Evolutionary conservation across 1,284 basidiomycete genomes (phyloP).

Genomic region (Ganoderma multipileum): DNA sequence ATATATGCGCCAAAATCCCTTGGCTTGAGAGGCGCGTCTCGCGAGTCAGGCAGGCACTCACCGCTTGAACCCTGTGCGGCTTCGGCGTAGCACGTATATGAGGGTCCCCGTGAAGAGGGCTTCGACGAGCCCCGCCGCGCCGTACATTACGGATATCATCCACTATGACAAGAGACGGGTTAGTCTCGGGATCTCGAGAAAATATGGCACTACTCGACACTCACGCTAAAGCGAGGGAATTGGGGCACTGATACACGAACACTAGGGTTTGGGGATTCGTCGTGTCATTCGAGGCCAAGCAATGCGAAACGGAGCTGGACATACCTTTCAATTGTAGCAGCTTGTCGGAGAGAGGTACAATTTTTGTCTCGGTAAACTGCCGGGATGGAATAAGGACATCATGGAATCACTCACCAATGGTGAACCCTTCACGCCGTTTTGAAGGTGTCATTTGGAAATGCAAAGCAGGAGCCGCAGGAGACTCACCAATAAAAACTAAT

Average conservation of each 20-base stretch:
- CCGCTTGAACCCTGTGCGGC: slow-evolving; percentile 6
- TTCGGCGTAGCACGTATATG: neutral
- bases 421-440: neutral
- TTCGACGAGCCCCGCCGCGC: neutral
- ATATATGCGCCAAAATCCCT: neutral
- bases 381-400: neutral
- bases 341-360: neutral
- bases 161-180: neutral
- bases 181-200: neutral
- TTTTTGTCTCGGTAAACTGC: neutral
- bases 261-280: neutral
- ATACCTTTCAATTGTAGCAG: neutral
- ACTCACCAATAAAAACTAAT: neutral
- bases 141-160: slow-evolving; percentile 2
- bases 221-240: neutral
- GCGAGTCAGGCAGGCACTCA: neutral
- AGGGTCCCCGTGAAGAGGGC: slow-evolving; percentile 6
- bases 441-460: neutral
- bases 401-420: neutral
- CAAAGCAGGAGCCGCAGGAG: neutral
- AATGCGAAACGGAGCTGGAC: neutral
- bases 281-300: no score
- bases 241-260: neutral
- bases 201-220: neutral
- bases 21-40: neutral